Base-by-base conservation (phyloP, 306 rosid species). In the Prunus padus region DNA sequence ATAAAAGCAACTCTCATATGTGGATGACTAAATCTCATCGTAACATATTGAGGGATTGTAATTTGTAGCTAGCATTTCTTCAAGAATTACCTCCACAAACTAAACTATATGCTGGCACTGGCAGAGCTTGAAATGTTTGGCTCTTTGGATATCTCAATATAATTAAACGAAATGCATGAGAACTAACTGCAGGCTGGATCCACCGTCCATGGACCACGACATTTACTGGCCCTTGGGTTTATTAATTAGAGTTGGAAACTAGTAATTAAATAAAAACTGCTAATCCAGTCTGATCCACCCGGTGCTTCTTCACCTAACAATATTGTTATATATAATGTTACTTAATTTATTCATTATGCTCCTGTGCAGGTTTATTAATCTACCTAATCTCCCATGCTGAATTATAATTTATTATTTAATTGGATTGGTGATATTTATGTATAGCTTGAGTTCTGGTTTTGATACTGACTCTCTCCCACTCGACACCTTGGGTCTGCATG, bases 401-500 rank as follows among this genome's bases (percentile, higher is more conserved):
- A 28, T 57, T 40, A 23, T 31, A 71, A 23, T 40, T 23, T 0
- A n/a, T 14, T 72, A 22, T 14, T 61, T 37, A 40, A 14, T 72
- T 40, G 9, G 55, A 59, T 56, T 15, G 40, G 14, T 37, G 64
- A 37, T 55, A 22, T 37, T 37, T 37, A 37, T 14, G 30, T 26
- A 33, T 44, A 30, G 28, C 28, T 69, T 52, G 52, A 72, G 23
- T 42, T 72, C 44, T 72, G 76, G 55, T 72, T 42, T 9, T 23
- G 76, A 72, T n/a, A 42, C 54, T 10, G 76, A 57, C 76, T 2
- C 37, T 54, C 65, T 11, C 74, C 19, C 46, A 69, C 47, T 28
- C 16, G 19, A 50, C 28, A 19, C 74, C 44, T 13, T 20, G 12
- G 66, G n/a, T 61, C 28, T 20, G 6, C 63, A 10, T 57, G 16